Conservation (phyloP, 106 monocot genomes). For the Narthecium ossifragum region DNA sequence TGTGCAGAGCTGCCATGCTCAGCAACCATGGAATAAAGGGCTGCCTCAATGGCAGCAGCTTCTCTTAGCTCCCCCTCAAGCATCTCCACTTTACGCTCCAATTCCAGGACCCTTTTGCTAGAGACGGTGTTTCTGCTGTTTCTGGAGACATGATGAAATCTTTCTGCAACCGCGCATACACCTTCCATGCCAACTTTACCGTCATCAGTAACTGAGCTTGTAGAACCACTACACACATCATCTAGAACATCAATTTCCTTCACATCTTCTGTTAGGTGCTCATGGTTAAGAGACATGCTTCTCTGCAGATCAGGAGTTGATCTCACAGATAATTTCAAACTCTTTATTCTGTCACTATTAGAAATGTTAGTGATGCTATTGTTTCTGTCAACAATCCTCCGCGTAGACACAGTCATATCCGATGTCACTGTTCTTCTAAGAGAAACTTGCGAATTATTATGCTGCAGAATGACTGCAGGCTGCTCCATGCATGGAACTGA, state of each 20-base stretch:
- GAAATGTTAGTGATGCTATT: conserved; percentile 19
- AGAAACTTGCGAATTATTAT: conserved; percentile 16
- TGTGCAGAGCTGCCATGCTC: conserved; percentile 86
- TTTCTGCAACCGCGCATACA: conserved; percentile 6
- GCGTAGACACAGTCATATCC: conserved; percentile 13
- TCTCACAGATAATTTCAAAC: conserved; percentile 34
- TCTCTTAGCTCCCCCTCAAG: conserved; percentile 79
- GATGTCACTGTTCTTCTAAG: conserved; percentile 21
- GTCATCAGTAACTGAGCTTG: conserved; percentile 4
- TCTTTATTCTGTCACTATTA: conserved; percentile 24
- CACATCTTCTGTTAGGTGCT: conserved; percentile 43
- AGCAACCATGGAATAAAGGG: conserved; percentile 64
- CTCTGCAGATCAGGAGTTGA: conserved; percentile 12
- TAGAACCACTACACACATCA: conserved; percentile 6
- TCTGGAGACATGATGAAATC: conserved; percentile 19
- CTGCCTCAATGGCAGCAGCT: conserved; percentile 71
- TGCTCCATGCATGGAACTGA: conserved; percentile 7
- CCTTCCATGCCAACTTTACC: conserved; percentile 9
- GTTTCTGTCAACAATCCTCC: conserved; percentile 19
- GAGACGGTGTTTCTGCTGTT: conserved; percentile 15
- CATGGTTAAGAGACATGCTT: conserved; percentile 2
- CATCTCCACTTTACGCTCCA: conserved; percentile 53
- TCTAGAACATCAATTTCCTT: conserved; percentile 56
- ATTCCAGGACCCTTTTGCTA: conserved; percentile 41
- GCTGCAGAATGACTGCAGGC: conserved; percentile 11